phyloP scores from a whole-genome alignment of 139 green algal species.

The Eudorina sp. region DNA sequence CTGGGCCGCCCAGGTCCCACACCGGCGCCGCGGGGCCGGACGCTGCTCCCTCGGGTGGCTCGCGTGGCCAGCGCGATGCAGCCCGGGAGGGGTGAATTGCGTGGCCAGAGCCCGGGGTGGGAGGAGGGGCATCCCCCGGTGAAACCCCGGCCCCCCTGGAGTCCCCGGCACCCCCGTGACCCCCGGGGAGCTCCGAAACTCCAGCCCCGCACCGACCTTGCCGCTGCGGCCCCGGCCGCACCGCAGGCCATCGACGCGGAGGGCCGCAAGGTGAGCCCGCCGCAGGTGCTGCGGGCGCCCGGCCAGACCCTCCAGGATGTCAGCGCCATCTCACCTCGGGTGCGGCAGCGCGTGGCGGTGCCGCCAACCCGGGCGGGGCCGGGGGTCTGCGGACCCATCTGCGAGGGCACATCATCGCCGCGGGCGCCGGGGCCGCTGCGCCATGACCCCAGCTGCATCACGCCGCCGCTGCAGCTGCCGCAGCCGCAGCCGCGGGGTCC shows the following conservation, averaged over 20 bases:
- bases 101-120: no score
- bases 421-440: neutral
- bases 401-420: neutral
- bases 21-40: no score
- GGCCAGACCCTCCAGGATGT: slow-evolving; percentile 22
- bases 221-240: neutral
- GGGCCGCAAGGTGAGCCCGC: slow-evolving; percentile 15
- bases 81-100: no score
- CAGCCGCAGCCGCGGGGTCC: neutral
- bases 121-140: no score
- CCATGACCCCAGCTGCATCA: neutral
- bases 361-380: neutral
- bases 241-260: slow-evolving; percentile 5
- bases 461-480: neutral
- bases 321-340: neutral
- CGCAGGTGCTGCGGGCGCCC: slow-evolving; percentile 25
- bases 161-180: no score
- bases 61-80: no score
- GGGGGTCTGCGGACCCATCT: neutral
- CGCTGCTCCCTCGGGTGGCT: neutral
- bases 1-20: no score
- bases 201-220: neutral
- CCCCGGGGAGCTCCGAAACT: no score
- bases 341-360: neutral
- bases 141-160: no score